A percentile compares a stretch with the other conserved stretches of the same genome.
phyloP scores from a whole-genome alignment of 176 grass and related monocot species.

The Alloteropsis semialata region DNA sequence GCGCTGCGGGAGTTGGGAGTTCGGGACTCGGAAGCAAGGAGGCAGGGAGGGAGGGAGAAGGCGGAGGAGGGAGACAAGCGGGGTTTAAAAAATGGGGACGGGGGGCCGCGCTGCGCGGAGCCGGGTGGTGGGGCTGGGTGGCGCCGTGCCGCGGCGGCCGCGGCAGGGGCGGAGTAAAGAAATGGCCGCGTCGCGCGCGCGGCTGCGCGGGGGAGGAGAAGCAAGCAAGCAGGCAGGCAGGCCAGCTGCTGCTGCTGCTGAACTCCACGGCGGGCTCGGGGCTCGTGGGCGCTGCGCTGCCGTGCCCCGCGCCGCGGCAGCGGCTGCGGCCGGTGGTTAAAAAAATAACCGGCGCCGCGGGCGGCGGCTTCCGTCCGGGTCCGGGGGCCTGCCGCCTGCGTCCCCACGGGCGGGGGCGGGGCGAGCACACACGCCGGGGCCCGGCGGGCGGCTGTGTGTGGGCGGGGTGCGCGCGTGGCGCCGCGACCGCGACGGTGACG shows the following conservation, averaged over 20 bases:
- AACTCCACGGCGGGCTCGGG: not conserved
- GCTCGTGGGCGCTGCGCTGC: not conserved
- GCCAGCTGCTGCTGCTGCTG: not conserved
- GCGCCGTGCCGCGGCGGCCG: constrained; percentile 24
- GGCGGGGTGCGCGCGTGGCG: not conserved
- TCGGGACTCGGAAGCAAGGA: not conserved
- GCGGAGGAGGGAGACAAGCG: constrained; percentile 32
- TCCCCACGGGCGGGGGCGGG: not conserved
- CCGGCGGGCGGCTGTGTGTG: not conserved
- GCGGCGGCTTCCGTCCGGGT: not conserved
- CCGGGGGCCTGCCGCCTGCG: too few relatives aligned
- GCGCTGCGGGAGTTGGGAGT: not conserved
- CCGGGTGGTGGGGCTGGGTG: constrained; percentile 26
- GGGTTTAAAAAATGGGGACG: constrained; percentile 24
- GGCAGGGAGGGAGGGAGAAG: not conserved
- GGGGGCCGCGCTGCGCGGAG: not conserved
- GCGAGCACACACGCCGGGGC: not conserved
- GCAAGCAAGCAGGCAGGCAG: not conserved
- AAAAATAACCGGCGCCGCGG: not conserved
- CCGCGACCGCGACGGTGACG: not conserved
- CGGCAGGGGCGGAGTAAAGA: not conserved
- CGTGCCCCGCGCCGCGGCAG: not conserved
- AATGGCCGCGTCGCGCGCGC: not conserved
- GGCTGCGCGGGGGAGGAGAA: too few relatives aligned
- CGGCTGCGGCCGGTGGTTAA: not conserved